Percentiles rank a stretch among this genome's conserved stretches.
These are phyloP conservation scores for Salix brachista DNA, from an alignment of 345 rosid species.

Conservation along the genomic window DNA sequence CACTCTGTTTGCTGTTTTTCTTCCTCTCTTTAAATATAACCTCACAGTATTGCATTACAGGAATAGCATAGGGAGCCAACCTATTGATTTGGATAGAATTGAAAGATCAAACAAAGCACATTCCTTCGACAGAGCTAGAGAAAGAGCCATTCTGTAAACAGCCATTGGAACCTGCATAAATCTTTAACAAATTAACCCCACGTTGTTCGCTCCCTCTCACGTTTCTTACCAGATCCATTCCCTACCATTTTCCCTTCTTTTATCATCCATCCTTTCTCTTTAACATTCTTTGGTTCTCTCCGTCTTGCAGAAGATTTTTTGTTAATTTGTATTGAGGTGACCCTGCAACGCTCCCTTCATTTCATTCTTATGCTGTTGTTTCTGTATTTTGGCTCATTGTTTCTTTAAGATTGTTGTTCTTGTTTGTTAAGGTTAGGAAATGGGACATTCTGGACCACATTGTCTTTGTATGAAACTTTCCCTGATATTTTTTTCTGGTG, in stretches of 20 bases:
- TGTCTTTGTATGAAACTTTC: background rate
- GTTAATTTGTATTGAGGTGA: constrained; percentile 10
- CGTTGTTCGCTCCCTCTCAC: constrained; percentile 11
- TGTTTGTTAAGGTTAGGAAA: background rate
- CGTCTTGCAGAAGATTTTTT: background rate
- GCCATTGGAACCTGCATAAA: background rate
- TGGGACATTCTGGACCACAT: background rate
- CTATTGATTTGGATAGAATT: background rate
- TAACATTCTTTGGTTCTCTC: constrained; percentile 2
- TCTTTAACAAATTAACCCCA: background rate
- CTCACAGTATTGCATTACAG: background rate
- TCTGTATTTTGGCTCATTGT: background rate
- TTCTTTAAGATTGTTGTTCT: background rate
- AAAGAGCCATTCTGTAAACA: background rate
- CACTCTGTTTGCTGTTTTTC: background rate
- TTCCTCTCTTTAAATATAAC: background rate
- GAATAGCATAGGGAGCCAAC: constrained; percentile 3
- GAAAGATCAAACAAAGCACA: background rate
- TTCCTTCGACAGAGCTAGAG: background rate
- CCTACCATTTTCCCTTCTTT: background rate
- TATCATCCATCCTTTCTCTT: constrained; percentile 1
- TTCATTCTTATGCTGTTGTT: background rate
- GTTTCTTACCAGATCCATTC: background rate
- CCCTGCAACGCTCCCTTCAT: background rate
- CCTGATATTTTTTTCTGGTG: background rate